Evolutionary conservation across 257 asterid species (phyloP), one percentile per base, ranked within the genome.

Genomic region (Penstemon barbatus): DNA sequence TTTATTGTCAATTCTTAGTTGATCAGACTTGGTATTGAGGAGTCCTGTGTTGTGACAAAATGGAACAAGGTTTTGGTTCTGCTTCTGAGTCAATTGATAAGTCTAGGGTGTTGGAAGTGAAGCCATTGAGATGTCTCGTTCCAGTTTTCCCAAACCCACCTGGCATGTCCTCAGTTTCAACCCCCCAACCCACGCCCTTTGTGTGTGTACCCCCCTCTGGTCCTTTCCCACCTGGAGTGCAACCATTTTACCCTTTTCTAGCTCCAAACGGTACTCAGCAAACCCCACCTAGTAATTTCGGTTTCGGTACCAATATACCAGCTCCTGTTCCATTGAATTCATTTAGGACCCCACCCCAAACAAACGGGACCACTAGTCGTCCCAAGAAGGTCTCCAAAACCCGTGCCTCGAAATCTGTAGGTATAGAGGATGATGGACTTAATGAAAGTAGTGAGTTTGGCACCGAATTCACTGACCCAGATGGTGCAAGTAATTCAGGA

Each of bases 131-230:
- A 83, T 72, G 83, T 74, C 86, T 93, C 60, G 87, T 77, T 56
- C 97, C 99, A 3, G 74, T 90, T 73, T 93, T 93, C 70, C 97
- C 95, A 5, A 76, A 83, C 15, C 73, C 87, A 57, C 74, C 84
- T 11, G 95, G 87, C 19, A 65, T 69, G 80, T 74, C 88, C 36
- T 75, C 92, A 0, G 48, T 74, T 77, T 62, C 85, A 4, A 71
- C 65, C 60, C 87, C 96, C 13, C 88, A 86, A n/a, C 87, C 96
- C 2, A 46, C 91, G 25, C 93, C 97, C 38, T 94, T 94, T 72
- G 91, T 85, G 12, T 91, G 99, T 71, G 91, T 94, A 56, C 83
- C 99, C 10, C 99, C 99, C 5, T 55, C 83, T 8, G 99, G 99
- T 44, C 99, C 99, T 49, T 93, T 93, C 50, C 99, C 98, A 2